phyloP scores from a whole-genome alignment of 371 early-diverging fungal genomes.

The Mucor lusitanicus region DNA sequence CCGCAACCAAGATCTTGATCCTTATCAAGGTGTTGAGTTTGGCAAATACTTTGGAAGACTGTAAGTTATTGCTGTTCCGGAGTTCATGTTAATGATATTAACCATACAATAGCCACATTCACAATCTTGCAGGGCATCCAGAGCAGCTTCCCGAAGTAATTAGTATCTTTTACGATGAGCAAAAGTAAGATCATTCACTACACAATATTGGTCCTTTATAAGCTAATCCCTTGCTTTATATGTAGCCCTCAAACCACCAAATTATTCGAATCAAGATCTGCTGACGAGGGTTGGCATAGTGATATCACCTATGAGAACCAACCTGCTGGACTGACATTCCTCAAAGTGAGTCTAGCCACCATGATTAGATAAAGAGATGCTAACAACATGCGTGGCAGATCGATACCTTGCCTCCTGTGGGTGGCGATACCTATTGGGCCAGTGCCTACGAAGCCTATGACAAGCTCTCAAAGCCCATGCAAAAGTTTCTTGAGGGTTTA shows the following conservation, averaged over 20 bases:
- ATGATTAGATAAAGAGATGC: too few relatives aligned
- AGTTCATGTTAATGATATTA: not conserved
- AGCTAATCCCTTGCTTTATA: too few relatives aligned
- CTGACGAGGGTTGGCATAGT: constrained; percentile 47
- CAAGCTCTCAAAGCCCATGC: constrained; percentile 53
- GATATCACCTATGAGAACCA: constrained; percentile 65
- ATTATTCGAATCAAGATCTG: not conserved
- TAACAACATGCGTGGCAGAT: constrained; percentile 10
- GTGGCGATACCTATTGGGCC: constrained; percentile 67
- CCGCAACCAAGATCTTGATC: constrained; percentile 57
- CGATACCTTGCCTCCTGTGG: constrained; percentile 50
- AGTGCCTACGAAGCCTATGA: constrained; percentile 65
- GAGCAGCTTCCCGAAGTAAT: constrained; percentile 12
- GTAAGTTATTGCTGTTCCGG: not conserved
- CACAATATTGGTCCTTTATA: not conserved
- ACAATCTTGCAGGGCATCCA: constrained; percentile 9
- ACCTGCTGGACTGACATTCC: constrained; percentile 58
- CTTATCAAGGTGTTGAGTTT: constrained; percentile 52
- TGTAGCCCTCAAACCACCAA: not conserved
- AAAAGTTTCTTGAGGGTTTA: constrained; percentile 58
- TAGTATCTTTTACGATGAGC: constrained; percentile 14
- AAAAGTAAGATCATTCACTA: not conserved
- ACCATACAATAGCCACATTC: constrained; percentile 11
- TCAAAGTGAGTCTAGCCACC: constrained; percentile 23
- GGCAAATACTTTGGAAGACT: constrained; percentile 45